Evolutionary conservation across 345 rosid species (phyloP), one percentile per base, ranked within the genome.

Genomic region (Corchorus olitorius): DNA sequence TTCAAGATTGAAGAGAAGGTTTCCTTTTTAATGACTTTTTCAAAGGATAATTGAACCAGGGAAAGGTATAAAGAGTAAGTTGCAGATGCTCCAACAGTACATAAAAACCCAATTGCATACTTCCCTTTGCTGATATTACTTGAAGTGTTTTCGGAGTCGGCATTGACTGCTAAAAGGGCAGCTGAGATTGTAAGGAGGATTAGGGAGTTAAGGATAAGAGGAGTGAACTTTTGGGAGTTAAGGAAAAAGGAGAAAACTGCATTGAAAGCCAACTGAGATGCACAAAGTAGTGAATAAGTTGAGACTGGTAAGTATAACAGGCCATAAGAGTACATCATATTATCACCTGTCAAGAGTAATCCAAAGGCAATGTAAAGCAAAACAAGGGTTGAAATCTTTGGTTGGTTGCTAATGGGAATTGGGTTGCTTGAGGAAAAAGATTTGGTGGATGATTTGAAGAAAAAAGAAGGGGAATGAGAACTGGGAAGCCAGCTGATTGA

Each of bases 401-500:
- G 81, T 2, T 68, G 71, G 48, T 68, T 59, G 9, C 69, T 17
- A 2, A 27, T 52, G 53, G 56, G n/a, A 3, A 3, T 33, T 10
- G n/a, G 39, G 35, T 45, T 45, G 69, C 39, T 45, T 7, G 8
- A 5, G 48, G 48, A 1, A 19, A 4, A 34, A 9, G 77, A 60
- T 20, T 78, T 71, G 37, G 70, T 39, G 17, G 80, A 65, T 45
- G 74, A 72, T 17, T 75, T n/a, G 80, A 84, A 81, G 80, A 67
- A 81, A 48, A 56, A 17, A 87, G 70, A 53, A 86, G 71, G 9
- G 88, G 89, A 43, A 84, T 62, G 11, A 86, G 80, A 35, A 87
- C 67, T 27, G 90, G 90, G 81, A 89, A 89, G 73, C 89, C 91
- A 0, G 87, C 88, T 22, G 89, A 86, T 78, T 89, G 93, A 76